Evolutionary conservation across 2,329 filamentous ascomycete genomes (phyloP), one percentile per base, ranked within the genome.

Genomic region (Exophiala lecanii-corni): DNA sequence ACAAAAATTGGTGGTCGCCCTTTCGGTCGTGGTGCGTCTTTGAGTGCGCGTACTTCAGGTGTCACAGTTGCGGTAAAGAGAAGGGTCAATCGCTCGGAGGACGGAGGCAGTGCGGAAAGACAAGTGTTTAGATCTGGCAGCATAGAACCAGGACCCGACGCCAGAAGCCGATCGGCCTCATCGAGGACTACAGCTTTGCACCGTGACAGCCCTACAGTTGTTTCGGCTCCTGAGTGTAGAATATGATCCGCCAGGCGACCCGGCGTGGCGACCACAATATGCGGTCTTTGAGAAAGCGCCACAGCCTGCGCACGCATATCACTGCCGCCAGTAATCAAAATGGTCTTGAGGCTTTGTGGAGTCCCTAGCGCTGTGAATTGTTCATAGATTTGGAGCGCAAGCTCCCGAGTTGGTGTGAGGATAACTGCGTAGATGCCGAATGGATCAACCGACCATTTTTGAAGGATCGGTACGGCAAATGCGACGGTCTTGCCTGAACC

Each of bases 401-500:
- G 78, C 69, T 98, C 92, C 57, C 86, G 78, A 5, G 88, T 95
- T 15, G 89, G 89, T 6, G 92, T 98, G 58, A 98, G 69, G 10
- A 98, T 79, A 4, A 98, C 71, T 2, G 81, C 91, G 64, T 87
- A 98, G 56, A 97, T 91, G 32, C 88, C 92, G 46, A 84, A 83
- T 1, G 92, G 92, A 68, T 98, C 89, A 59, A 89, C 78, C 2
- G 91, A 81, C 89, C 89, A 97, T 64, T 84, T 84, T 62, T 97
- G 91, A 51, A 98, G 70, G 47, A 98, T 94, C 0, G 92, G 92
- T 7, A 89, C 88, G 1, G 91, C 86, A 65, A 98, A 98, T 1
- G 92, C 89, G 32, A 97, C 82, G 3, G 92, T 98, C 71, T 98
- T 98, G 67, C 92, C 92, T 9, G 91, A 96, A 72, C 92, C 92